Percentiles rank a stretch among this genome's conserved stretches.
Evolutionary conservation across 176 grass and related monocot genomes (phyloP).

Genomic region (Eragrostis nindensis): DNA sequence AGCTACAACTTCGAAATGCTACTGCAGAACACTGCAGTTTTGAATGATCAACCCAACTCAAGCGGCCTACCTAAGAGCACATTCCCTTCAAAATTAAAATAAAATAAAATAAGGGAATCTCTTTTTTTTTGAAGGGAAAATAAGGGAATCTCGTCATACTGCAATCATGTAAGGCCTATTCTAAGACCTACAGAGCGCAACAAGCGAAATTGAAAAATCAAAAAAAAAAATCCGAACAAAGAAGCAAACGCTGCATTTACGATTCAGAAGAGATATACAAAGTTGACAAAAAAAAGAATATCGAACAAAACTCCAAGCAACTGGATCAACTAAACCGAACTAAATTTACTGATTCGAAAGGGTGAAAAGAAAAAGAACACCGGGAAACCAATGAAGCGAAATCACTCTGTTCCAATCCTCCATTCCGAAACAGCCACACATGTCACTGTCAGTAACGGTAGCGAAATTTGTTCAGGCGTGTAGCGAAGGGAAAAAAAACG

Average conservation of each 20-base stretch:
- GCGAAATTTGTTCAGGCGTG: slow-evolving; percentile 10
- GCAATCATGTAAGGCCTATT: not conserved
- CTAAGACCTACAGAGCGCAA: not conserved
- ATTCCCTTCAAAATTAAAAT: slow-evolving; percentile 5
- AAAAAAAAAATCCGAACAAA: not conserved
- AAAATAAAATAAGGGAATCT: not conserved
- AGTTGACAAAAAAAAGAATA: not conserved
- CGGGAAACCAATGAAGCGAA: not conserved
- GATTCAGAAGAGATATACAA: not conserved
- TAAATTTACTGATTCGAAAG: not conserved
- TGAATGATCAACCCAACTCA: not conserved
- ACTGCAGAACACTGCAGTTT: not conserved
- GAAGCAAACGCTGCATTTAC: not conserved
- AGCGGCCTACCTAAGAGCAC: not conserved
- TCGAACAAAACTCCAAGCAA: slow-evolving; percentile 10
- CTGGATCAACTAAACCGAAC: slow-evolving; percentile 9
- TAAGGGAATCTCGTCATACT: not conserved
- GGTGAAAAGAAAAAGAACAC: not conserved
- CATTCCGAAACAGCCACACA: slow-evolving; percentile 15
- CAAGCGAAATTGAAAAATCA: slow-evolving; percentile 13
- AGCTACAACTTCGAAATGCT: not conserved
- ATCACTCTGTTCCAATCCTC: not conserved
- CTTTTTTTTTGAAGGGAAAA: not conserved
- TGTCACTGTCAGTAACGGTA: slow-evolving; percentile 12
- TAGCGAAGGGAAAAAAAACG: slow-evolving; percentile 1